phyloP scores from a whole-genome alignment of 1,284 basidiomycete species.

The Boletus smithii region DNA sequence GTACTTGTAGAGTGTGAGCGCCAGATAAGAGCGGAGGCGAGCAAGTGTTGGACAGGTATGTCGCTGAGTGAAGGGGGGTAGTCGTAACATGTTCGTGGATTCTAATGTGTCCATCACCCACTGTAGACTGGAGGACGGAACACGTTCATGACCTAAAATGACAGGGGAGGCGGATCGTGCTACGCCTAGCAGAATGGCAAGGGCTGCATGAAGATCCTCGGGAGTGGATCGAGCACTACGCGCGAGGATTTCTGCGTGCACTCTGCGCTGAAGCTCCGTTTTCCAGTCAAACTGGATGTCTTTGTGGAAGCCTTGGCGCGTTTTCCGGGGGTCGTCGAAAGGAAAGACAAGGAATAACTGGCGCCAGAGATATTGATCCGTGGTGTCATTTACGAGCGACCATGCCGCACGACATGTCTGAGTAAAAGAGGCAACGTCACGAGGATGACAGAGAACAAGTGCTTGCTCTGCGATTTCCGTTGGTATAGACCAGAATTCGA shows the following conservation, averaged over 20 bases:
- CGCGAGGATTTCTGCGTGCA: constrained; percentile 39
- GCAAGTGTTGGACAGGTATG: constrained; percentile 30
- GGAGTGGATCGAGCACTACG: constrained; percentile 22
- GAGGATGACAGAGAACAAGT: constrained; percentile 50
- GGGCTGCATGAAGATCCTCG: constrained; percentile 36
- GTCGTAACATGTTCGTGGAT: constrained; percentile 36
- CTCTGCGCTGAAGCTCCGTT: constrained; percentile 38
- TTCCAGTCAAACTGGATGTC: constrained; percentile 37
- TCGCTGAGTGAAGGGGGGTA: constrained; percentile 14
- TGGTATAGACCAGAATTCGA: constrained; percentile 40
- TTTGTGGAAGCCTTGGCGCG: constrained; percentile 15
- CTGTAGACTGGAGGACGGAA: constrained; percentile 36
- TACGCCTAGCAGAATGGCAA: constrained; percentile 44
- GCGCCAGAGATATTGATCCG: constrained; percentile 63
- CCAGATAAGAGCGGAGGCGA: constrained; percentile 42
- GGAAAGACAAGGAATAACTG: constrained; percentile 51
- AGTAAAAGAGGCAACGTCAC: constrained; percentile 54
- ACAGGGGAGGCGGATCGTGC: constrained; percentile 41
- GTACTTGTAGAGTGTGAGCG: constrained; percentile 38
- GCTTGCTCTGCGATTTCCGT: constrained; percentile 55
- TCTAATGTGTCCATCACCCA: constrained; percentile 42
- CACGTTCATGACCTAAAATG: constrained; percentile 18
- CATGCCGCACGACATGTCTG: constrained; percentile 47
- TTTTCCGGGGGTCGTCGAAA: constrained; percentile 58
- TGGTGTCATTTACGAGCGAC: constrained; percentile 45